Base-by-base conservation (phyloP, 2,329 filamentous ascomycete genomes). In the Penicillium palitans region DNA sequence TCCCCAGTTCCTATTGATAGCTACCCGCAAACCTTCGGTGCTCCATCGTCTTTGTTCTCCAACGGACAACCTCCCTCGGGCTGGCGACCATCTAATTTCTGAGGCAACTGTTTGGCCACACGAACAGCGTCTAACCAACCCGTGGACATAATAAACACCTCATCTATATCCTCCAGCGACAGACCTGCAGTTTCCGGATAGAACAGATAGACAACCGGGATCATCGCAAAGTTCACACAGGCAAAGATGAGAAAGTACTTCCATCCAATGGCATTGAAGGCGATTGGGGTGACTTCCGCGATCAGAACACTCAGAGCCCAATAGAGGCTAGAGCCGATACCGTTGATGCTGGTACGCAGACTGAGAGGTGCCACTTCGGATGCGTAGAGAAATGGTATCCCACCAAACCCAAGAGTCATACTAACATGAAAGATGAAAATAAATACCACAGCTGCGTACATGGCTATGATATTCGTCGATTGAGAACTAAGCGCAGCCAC, bases 341-440 rank as follows among this genome's bases (percentile, higher is more conserved):
- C 80, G 2, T 81, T 80, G 78, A 86, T 84, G 21, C 81, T 78
- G 1, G 84, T 69, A 5, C 69, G 68, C 17, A 72, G 54, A 56
- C 72, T 70, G 21, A 72, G 57, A 2, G 31, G 31, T 33, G 31
- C 12, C 31, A 33, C 31, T 33, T 33, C 31, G 0, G 31, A 33
- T 15, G 31, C 31, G 5, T 86, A 87, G 21, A 86, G 74, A 72
- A 85, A 86, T 64, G 84, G 85, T 33, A 83, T 79, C 1, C 84
- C 84, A 0, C 85, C 76, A 72, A 84, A 85, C 0, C 83, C 84
- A 57, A 85, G 81, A 0, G 82, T 83, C 45, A 85, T 81, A 71
- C 86, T 86, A 64, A 81, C 83, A 71, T 85, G 83, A 75, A 84
- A 87, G 47, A 84, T 70, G 70, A 83, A 87, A 49, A 87, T 78